Evolutionary conservation across 257 asterid species (phyloP), one percentile per base, ranked within the genome.

Genomic region (Salvia rosmarinus): DNA sequence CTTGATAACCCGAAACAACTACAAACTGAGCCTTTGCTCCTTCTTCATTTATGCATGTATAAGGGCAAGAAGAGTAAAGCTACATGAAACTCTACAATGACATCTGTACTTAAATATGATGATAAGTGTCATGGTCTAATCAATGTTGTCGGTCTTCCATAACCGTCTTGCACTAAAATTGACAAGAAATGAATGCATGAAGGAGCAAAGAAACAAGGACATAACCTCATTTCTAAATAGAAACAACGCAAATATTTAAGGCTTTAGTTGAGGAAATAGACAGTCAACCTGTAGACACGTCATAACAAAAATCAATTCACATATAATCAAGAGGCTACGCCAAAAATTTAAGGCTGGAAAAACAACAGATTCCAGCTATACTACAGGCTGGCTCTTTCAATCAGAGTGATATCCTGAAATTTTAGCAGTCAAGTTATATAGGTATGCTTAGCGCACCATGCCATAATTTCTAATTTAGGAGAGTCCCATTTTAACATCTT

Each of bases 321-420:
- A 58, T 66, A 17, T 63, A 64, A 44, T 51, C 70, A 58, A 73
- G 67, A 63, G 59, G 66, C 61, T 70, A 57, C 12, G 7, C 80
- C 67, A 72, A 80, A 55, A n/a, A 47, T 3, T 2, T 25, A 64
- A 77, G 69, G 66, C 70, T 77, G 85, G 73, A 61, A 82, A 78
- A 77, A 71, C 28, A 79, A 88, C 82, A 81, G 83, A 64, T 70
- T 75, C 88, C 87, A 86, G 95, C 91, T 76, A 70, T 58, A 71
- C 30, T 46, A 80, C 83, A 82, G 82, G 83, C 87, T 82, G 91
- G 85, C 77, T 71, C 76, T 52, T 65, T 75, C 70, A 74, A 63
- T 79, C 75, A 40, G 61, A 59, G 77, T 69, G 54, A 58, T 39
- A 32, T 71, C 49, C 63, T 40, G 51, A 71, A 39, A 30, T 55